Evolutionary conservation across 345 rosid species (phyloP), one percentile per base, ranked within the genome.

Genomic region (Linum tenue): DNA sequence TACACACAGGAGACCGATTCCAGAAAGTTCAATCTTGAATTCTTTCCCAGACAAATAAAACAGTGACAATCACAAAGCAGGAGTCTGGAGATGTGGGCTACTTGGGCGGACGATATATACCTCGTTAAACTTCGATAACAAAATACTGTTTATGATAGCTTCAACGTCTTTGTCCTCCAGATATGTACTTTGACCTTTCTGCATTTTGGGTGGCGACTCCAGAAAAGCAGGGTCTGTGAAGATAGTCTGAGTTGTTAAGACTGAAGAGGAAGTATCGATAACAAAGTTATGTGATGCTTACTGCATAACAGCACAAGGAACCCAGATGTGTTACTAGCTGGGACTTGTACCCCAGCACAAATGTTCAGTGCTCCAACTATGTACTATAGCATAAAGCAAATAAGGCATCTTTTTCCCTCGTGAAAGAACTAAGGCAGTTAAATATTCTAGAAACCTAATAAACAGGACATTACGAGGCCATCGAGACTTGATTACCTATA

Each of bases 191-290:
- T 44, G 51, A 8, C 58, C 71, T 40, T 72, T 76, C 14, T 48
- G 63, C 56, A 15, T 55, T 62, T 39, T 64, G 5, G 73, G 75
- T 65, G 82, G 70, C 42, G 77, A 75, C 38, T 70, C 68, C 66
- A 86, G 55, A 65, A 69, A 80, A 16, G 89, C 88, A 56, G 98
- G 96, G 76, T 92, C 97, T 92, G 76, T 70, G 73, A 64, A 42
- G 59, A 59, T 40, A 63, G 56, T 14, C 44, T 16, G 22, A 63
- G 35, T 66, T 66, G 14, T 7, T 35, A 22, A 22, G 31, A 22
- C 31, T 22, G 31, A 22, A 22, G 31, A 22, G 31, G 31, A 22
- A 22, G 31, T 11, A 59, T 15, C 51, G 39, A 50, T 38, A 1
- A 61, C 35, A 39, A 61, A 22, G 31, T 22, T 22, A 22, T 22